Percentiles rank a stretch among this genome's conserved stretches.
Evolutionary conservation across 2,329 filamentous ascomycete species (phyloP).

Genomic region (Nigrospora osmanthi): DNA sequence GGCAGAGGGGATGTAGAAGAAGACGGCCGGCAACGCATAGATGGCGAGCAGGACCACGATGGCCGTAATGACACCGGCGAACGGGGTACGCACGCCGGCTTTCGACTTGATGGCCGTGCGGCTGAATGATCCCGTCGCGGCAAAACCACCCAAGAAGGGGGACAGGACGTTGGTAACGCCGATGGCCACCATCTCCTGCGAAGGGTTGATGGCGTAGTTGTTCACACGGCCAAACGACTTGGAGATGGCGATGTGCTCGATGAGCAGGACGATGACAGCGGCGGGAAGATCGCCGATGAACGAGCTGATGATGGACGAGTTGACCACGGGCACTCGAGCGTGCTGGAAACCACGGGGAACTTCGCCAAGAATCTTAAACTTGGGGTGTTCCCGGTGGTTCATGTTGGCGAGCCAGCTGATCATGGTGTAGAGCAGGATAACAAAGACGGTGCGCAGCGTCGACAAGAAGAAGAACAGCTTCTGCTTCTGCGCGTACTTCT

Average conservation of each 20-base stretch:
- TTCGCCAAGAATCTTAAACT: slow-evolving; percentile 65
- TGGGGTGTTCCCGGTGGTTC: slow-evolving; percentile 51
- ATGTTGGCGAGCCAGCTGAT: slow-evolving; percentile 82
- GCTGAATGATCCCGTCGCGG: slow-evolving; percentile 91
- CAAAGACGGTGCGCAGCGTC: slow-evolving; percentile 82
- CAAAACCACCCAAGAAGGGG: slow-evolving; percentile 86
- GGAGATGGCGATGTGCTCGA: slow-evolving; percentile 94
- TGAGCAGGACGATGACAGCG: slow-evolving; percentile 86
- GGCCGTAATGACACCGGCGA: slow-evolving; percentile 84
- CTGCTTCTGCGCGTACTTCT: slow-evolving; percentile 58
- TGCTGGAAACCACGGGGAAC: slow-evolving; percentile 85
- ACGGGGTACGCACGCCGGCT: slow-evolving; percentile 84
- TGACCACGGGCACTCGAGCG: slow-evolving; percentile 64
- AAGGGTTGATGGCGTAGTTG: slow-evolving; percentile 93
- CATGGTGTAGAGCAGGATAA: slow-evolving; percentile 86
- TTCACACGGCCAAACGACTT: slow-evolving; percentile 96
- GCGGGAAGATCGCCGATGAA: slow-evolving; percentile 72
- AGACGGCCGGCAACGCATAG: slow-evolving; percentile 79
- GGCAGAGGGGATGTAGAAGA: slow-evolving; percentile 86
- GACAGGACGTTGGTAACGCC: slow-evolving; percentile 84
- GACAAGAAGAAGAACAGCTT: slow-evolving; percentile 85
- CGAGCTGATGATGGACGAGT: slow-evolving; percentile 54
- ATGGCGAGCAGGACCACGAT: slow-evolving; percentile 81
- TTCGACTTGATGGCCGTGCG: slow-evolving; percentile 97
- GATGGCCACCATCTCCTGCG: slow-evolving; percentile 92